Evolutionary conservation across 2,329 filamentous ascomycete genomes (phyloP).

Genomic region (Verticillium dahliae): DNA sequence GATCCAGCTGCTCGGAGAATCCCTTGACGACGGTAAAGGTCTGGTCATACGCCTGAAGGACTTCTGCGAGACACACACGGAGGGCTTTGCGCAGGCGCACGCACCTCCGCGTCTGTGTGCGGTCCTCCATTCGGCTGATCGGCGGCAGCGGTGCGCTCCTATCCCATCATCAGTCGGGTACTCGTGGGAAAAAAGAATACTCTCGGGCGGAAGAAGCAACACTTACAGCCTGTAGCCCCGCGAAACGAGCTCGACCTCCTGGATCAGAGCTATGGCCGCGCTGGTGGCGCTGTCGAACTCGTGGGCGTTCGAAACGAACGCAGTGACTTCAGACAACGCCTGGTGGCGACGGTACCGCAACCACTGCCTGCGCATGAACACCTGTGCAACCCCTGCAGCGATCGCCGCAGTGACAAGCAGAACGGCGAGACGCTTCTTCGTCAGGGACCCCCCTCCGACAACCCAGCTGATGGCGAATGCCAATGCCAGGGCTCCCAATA

Average conservation of each 20-base stretch:
- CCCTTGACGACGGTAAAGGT: conserved; percentile 62
- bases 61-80: conserved; percentile 59
- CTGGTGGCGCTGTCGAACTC: conserved; percentile 73
- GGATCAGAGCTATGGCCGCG: conserved; percentile 73
- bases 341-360: conserved; percentile 71
- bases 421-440: conserved; percentile 47
- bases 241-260: conserved; percentile 93
- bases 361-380: conserved; percentile 74
- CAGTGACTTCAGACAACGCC: conserved; percentile 61
- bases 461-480: conserved; percentile 70
- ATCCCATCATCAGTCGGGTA: conserved; percentile 6
- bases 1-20: conserved; percentile 70
- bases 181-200: neutral
- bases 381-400: conserved; percentile 57
- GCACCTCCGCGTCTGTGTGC: conserved; percentile 72
- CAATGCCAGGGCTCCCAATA: conserved; percentile 61
- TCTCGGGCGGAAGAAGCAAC: neutral
- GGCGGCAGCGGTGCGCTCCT: conserved; percentile 87
- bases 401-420: conserved; percentile 39
- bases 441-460: conserved; percentile 43
- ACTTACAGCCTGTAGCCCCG: conserved; percentile 78
- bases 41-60: conserved; percentile 66
- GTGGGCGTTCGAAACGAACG: conserved; percentile 68
- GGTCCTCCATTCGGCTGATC: conserved; percentile 85
- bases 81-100: conserved; percentile 72